These are phyloP conservation scores for Tylopilus sp. DNA, from an alignment of 768 basidiomycete genomes.

Conservation along the genomic window DNA sequence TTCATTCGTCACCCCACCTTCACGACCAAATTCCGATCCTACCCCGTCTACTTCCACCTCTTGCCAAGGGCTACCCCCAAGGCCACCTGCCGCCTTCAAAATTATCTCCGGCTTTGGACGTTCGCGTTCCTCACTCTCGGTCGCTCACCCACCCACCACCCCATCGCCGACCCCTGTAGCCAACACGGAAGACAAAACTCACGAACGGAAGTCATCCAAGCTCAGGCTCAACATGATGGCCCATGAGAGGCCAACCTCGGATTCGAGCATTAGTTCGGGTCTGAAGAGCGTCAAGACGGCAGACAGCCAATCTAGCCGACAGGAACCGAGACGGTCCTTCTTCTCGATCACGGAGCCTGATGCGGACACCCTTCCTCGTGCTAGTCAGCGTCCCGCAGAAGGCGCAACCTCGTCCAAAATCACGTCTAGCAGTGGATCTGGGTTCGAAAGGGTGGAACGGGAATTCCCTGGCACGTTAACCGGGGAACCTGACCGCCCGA, in stretches of 20 bases:
- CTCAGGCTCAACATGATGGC: slow-evolving; percentile 35
- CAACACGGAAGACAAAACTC: slow-evolving; percentile 19
- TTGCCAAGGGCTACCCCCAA: slow-evolving; percentile 25
- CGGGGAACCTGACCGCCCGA: slow-evolving; percentile 20
- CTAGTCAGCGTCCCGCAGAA: slow-evolving; percentile 19
- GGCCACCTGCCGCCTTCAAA: slow-evolving; percentile 60
- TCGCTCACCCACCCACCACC: slow-evolving; percentile 32
- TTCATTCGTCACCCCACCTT: slow-evolving; percentile 45
- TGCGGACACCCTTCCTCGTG: slow-evolving; percentile 16
- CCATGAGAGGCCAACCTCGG: slow-evolving; percentile 52
- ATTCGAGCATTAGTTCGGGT: slow-evolving; percentile 56
- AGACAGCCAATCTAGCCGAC: slow-evolving; percentile 41
- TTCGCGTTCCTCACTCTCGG: slow-evolving; percentile 55
- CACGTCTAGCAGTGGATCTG: slow-evolving; percentile 6
- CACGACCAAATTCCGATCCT: slow-evolving; percentile 48
- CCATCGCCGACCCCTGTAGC: slow-evolving; percentile 28
- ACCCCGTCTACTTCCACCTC: slow-evolving; percentile 29
- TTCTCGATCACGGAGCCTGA: slow-evolving; percentile 33
- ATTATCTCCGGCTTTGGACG: slow-evolving; percentile 63
- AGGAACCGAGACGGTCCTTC: slow-evolving; percentile 36
- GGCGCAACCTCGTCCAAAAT: slow-evolving; percentile 15
- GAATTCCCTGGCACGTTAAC: slow-evolving; percentile 6
- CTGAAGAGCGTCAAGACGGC: slow-evolving; percentile 58
- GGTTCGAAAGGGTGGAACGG: slow-evolving; percentile 6
- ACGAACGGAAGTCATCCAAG: slow-evolving; percentile 34